Evolutionary conservation across 257 asterid genomes (phyloP).

Genomic region (Salvia splendens): DNA sequence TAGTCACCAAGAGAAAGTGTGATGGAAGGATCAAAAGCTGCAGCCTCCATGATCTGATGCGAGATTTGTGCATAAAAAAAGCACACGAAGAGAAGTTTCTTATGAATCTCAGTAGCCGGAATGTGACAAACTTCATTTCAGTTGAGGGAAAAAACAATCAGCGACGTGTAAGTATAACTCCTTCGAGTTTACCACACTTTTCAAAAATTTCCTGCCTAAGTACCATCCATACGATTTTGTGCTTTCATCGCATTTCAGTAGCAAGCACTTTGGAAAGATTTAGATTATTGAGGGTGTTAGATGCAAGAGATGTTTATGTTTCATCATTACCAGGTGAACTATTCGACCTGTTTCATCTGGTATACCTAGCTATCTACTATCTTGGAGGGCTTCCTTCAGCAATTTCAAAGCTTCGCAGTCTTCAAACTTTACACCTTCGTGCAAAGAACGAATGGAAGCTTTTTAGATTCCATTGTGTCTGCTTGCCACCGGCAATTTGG

Average conservation of each 20-base stretch:
- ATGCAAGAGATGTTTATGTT: neutral
- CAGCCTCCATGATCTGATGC: conserved; percentile 25
- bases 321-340: neutral
- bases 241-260: neutral
- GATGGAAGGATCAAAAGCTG: conserved; percentile 24
- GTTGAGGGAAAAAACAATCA: neutral
- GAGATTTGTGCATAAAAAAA: conserved; percentile 19
- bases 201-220: neutral
- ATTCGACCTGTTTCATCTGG: conserved; percentile 12
- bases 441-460: neutral
- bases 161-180: neutral
- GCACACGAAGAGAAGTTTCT: conserved; percentile 6
- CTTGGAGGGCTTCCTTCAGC: neutral
- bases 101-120: neutral
- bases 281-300: conserved; percentile 6
- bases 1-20: neutral
- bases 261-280: neutral
- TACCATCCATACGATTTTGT: neutral
- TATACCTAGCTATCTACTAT: conserved; percentile 2
- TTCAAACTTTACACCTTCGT: conserved; percentile 17
- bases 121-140: neutral
- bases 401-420: conserved; percentile 15
- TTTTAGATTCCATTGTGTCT: neutral
- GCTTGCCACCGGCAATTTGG: conserved; percentile 11
- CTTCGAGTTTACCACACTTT: neutral